These are phyloP conservation scores for Peribolospora kevripleyi DNA, from an alignment of 768 basidiomycete species.

Conservation along the genomic window DNA sequence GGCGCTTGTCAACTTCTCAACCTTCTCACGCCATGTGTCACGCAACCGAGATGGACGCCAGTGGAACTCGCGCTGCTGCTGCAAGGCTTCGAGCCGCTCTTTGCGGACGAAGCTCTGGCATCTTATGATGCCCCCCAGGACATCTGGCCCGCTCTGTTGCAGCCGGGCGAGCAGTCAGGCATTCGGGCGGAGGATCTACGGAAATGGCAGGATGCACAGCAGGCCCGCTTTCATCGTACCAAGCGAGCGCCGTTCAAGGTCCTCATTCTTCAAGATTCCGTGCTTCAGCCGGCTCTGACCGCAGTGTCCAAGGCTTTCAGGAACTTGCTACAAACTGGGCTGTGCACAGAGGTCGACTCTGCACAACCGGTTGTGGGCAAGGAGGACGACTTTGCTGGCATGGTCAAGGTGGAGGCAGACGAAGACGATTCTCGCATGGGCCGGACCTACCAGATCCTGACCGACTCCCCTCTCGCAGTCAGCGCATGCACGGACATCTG, in stretches of 20 bases:
- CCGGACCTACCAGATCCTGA: too few species aligned
- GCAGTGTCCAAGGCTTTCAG: too few species aligned
- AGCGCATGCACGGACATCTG: too few species aligned
- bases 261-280: background rate
- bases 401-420: too few species aligned
- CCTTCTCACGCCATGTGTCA: conserved; percentile 23
- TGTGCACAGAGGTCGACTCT: too few species aligned
- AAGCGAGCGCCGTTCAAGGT: background rate
- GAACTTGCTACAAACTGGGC: too few species aligned
- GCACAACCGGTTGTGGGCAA: too few species aligned
- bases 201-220: background rate
- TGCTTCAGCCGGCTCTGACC: too few species aligned
- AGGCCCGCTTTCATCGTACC: background rate
- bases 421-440: too few species aligned
- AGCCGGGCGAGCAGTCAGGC: conserved; percentile 4
- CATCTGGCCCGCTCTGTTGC: conserved; percentile 9
- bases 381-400: too few species aligned
- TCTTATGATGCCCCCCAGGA: background rate
- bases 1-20: conserved; percentile 32
- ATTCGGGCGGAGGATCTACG: background rate
- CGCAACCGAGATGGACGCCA: conserved; percentile 28
- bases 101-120: conserved; percentile 19
- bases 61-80: conserved; percentile 43
- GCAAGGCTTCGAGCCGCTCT: conserved; percentile 40
- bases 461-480: too few species aligned